Evolutionary conservation across 1,284 basidiomycete genomes (phyloP).

Genomic region (Albatrellus sp.): DNA sequence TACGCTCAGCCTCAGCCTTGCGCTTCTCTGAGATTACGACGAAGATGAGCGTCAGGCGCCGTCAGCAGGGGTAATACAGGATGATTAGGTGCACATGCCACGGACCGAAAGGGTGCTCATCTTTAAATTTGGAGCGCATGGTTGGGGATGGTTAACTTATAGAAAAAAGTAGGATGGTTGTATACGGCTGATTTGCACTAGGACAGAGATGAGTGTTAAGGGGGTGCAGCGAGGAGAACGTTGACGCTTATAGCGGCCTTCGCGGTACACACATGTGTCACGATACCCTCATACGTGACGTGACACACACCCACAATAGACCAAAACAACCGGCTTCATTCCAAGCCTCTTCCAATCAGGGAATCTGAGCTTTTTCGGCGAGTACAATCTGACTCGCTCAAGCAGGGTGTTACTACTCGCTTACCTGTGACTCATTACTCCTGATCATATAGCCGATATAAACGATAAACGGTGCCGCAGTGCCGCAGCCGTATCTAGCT

Average conservation of each 20-base stretch:
- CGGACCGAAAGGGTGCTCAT: constrained; percentile 97
- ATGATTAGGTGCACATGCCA: constrained; percentile 12
- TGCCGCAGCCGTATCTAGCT: not conserved
- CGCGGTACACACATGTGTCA: not conserved
- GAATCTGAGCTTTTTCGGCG: not conserved
- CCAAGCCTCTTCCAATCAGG: not conserved
- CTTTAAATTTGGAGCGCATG: constrained; percentile 99
- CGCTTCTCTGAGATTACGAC: constrained; percentile 72
- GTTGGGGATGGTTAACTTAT: constrained; percentile 1
- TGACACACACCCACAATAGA: constrained; percentile 3
- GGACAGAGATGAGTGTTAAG: not conserved
- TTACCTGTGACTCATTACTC: not conserved
- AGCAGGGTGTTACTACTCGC: not conserved
- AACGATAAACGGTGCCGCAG: not conserved
- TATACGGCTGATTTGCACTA: too few species aligned
- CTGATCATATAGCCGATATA: not conserved
- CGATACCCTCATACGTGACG: constrained; percentile 1
- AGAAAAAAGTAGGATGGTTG: too few species aligned
- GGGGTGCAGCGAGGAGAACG: not conserved
- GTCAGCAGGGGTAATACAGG: constrained; percentile 3
- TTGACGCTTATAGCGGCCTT: not conserved
- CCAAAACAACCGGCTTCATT: constrained; percentile 4
- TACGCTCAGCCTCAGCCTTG: constrained; percentile 95
- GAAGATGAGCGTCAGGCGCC: constrained; percentile 7
- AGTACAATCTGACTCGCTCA: too few species aligned